These are phyloP conservation scores for Chytriomyces sp. DNA, from an alignment of 192 early-diverging fungal genomes.

Conservation along the genomic window DNA sequence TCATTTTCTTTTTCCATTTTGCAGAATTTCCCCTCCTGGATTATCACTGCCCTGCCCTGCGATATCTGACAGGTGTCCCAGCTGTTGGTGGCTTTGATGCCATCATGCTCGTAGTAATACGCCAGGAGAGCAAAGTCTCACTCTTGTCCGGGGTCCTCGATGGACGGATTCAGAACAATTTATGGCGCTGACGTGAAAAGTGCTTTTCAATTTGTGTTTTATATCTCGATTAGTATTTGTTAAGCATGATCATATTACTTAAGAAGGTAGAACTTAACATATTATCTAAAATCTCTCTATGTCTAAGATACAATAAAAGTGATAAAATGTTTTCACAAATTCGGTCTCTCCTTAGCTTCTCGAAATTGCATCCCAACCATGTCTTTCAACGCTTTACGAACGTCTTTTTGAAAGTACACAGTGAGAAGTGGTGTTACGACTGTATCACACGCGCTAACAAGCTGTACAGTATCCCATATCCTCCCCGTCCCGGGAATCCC, in stretches of 20 bases:
- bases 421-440: not conserved
- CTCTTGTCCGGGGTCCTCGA: constrained; percentile 69
- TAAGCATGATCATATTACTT: not conserved
- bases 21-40: constrained; percentile 83
- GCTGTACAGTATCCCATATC: too few species aligned
- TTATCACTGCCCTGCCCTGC: constrained; percentile 77
- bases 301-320: too few species aligned
- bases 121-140: constrained; percentile 81
- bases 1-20: not conserved
- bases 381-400: not conserved
- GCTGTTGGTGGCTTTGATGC: constrained; percentile 98
- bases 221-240: not conserved
- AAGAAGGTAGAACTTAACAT: not conserved
- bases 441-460: too few species aligned
- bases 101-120: constrained; percentile 84
- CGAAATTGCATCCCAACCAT: not conserved
- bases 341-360: not conserved
- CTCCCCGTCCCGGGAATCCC: too few species aligned
- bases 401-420: constrained; percentile 9
- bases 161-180: constrained; percentile 43
- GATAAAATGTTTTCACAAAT: too few species aligned
- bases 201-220: not conserved
- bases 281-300: not conserved
- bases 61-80: constrained; percentile 93
- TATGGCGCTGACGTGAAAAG: constrained; percentile 4